phyloP scores from a whole-genome alignment of 805 yeast species.

The Ogataea ganodermae region DNA sequence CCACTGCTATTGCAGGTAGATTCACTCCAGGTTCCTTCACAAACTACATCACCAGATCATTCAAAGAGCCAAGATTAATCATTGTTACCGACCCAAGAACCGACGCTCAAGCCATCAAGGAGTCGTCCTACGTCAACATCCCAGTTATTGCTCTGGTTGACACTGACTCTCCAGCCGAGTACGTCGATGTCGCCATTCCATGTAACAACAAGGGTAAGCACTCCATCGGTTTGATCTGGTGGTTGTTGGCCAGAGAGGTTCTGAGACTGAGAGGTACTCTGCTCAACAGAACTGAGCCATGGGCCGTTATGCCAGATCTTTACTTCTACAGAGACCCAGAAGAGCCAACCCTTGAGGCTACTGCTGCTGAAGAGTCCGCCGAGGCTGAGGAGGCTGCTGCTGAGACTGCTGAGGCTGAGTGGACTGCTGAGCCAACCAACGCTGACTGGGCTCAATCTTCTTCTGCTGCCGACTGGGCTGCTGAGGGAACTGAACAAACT shows the following conservation, averaged over 20 bases:
- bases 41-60: conserved; percentile 99
- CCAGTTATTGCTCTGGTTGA: conserved; percentile 99
- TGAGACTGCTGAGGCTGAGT: conserved; percentile 66
- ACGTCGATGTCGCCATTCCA: conserved; percentile 99
- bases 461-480: conserved; percentile 50
- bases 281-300: conserved; percentile 93
- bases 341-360: conserved; percentile 85
- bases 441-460: conserved; percentile 77
- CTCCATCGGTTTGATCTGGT: conserved; percentile 99
- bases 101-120: conserved; percentile 99
- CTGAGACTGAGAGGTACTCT: conserved; percentile 97
- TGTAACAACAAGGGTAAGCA: conserved; percentile 99
- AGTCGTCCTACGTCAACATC: conserved; percentile 99
- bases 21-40: conserved; percentile 99
- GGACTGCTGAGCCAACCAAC: conserved; percentile 55
- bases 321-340: conserved; percentile 99
- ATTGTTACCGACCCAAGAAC: conserved; percentile 99
- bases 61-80: conserved; percentile 99
- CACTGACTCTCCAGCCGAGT: conserved; percentile 98
- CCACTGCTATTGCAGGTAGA: conserved; percentile 99
- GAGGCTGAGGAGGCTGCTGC: conserved; percentile 65
- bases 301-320: conserved; percentile 99
- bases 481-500: conserved; percentile 63
- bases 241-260: conserved; percentile 98
- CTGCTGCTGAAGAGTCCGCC: conserved; percentile 64